Base-by-base conservation (phyloP, 306 rosid genomes). In the Clitoria ternatea region DNA sequence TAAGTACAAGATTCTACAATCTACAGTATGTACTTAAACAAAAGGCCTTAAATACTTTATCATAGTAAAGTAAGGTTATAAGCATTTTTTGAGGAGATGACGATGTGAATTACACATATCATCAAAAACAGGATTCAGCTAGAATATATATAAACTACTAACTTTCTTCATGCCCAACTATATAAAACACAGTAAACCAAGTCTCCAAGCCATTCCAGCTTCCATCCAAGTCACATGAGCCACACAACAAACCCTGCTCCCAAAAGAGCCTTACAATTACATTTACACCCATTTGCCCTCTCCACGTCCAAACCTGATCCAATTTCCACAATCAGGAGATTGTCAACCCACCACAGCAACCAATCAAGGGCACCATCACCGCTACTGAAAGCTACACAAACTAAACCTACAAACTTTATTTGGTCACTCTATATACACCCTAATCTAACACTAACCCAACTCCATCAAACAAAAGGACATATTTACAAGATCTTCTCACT, bases 331-430 rank as follows among this genome's bases (percentile, higher is more conserved):
- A n/a, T 7, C 69, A 39, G 5, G 79, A 70, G 79, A 81, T 66
- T 39, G 60, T 59, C n/a, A 37, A 66, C 79, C 82, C 19, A 72
- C 76, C 73, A 67, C 37, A 73, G 30, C 88, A 82, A 73, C 15
- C 11, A 26, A 62, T 70, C 22, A 47, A 53, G 66, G 33, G 76
- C 42, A 61, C 39, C 68, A 56, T 59, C 74, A 69, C 81, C 40
- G 65, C n/a, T 53, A 70, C 71, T 53, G 40, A 75, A 69, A 79
- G 56, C 72, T 33, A 68, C 61, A 77, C 50, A 80, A 68, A 75
- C 78, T 43, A 77, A 74, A 42, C 55, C 88, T 74, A 61, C 74
- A 55, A n/a, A 42, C 53, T 50, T 86, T 87, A 86, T 89, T 86
- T n/a, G 48, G 64, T 53, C 77, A 76, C 63, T 76, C 77, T 77